Percentiles rank a stretch among this genome's conserved stretches.
These are phyloP conservation scores for Penicillium robsamsonii DNA, from an alignment of 495 filamentous ascomycete genomes.

Conservation along the genomic window DNA sequence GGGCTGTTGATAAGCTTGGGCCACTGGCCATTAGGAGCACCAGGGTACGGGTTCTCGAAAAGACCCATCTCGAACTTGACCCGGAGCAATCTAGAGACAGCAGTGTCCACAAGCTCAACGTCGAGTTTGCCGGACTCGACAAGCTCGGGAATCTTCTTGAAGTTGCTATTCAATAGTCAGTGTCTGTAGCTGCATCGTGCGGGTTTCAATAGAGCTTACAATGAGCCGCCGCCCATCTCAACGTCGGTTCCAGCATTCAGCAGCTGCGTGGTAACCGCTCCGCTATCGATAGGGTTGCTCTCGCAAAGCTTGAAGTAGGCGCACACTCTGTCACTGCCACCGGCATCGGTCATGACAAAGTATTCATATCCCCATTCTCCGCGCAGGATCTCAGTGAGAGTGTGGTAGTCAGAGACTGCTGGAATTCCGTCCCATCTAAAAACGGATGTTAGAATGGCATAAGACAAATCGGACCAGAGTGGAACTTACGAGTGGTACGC, in stretches of 20 bases:
- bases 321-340: constrained; percentile 65
- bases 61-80: constrained; percentile 66
- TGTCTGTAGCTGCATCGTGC: background rate
- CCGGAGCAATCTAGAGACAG: constrained; percentile 59
- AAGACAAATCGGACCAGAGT: background rate
- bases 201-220: constrained; percentile 25
- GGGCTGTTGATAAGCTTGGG: constrained; percentile 56
- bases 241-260: constrained; percentile 67
- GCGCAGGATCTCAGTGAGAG: constrained; percentile 63
- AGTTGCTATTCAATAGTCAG: constrained; percentile 45
- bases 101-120: constrained; percentile 56
- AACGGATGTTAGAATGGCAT: background rate
- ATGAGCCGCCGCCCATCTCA: constrained; percentile 75
- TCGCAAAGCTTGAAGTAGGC: constrained; percentile 60
- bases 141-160: constrained; percentile 61
- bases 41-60: constrained; percentile 64
- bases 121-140: constrained; percentile 57
- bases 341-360: constrained; percentile 58
- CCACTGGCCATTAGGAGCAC: constrained; percentile 50
- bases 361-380: constrained; percentile 70
- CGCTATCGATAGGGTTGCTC: constrained; percentile 56
- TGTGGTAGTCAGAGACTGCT: constrained; percentile 56
- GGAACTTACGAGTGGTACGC: constrained; percentile 57
- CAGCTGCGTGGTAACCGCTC: constrained; percentile 53
- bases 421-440: constrained; percentile 61